Evolutionary conservation across 495 filamentous ascomycete genomes (phyloP).

Genomic region (Ramalina peruviana): DNA sequence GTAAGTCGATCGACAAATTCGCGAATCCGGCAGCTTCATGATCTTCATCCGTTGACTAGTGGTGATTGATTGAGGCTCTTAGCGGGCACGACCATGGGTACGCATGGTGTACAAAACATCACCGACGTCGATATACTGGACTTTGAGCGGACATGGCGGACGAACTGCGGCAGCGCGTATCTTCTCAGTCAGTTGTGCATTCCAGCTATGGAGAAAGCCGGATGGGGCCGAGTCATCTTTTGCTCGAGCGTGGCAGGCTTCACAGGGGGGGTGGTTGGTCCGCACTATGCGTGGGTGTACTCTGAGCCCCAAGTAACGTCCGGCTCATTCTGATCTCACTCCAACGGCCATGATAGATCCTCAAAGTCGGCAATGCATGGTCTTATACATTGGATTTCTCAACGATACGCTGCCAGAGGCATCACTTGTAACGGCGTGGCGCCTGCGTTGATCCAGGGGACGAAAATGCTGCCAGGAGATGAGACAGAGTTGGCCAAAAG

Average conservation of each 20-base stretch:
- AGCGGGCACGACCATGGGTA: conserved; percentile 14
- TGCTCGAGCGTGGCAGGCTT: conserved; percentile 40
- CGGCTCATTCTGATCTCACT: not conserved
- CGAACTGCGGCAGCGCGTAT: conserved; percentile 41
- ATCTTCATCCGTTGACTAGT: too few relatives aligned
- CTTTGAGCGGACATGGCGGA: conserved; percentile 39
- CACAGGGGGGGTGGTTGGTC: conserved; percentile 34
- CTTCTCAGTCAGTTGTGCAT: conserved; percentile 38
- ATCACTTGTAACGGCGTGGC: conserved; percentile 67
- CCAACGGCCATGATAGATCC: not conserved
- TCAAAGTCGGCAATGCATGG: conserved; percentile 45
- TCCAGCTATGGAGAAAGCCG: conserved; percentile 33
- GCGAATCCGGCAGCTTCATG: too few relatives aligned
- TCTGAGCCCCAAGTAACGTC: not conserved
- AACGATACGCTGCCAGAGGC: conserved; percentile 43
- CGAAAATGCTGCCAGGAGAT: conserved; percentile 44
- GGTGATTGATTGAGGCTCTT: too few relatives aligned
- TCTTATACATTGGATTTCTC: conserved; percentile 52
- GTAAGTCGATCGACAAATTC: too few relatives aligned
- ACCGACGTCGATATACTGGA: conserved; percentile 26
- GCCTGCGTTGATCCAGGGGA: conserved; percentile 60
- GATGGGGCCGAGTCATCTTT: conserved; percentile 42
- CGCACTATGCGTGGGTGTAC: conserved; percentile 23
- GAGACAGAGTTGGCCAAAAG: conserved; percentile 22
- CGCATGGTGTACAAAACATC: conserved; percentile 14